Percentiles rank a stretch among this genome's conserved stretches.
Conservation (phyloP, 805 yeast genomes). For the Candida corydali region DNA sequence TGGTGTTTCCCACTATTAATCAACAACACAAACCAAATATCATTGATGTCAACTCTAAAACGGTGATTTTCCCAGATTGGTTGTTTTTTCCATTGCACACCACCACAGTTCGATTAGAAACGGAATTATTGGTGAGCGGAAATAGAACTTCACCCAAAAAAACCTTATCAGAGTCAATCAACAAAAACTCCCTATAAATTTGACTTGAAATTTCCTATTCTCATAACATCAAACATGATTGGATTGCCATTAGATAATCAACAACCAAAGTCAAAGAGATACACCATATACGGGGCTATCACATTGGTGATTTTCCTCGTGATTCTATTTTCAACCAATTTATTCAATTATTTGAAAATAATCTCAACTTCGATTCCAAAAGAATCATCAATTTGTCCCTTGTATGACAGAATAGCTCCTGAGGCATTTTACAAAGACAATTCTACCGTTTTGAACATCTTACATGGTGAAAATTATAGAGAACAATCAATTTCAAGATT, state of each 20-base stretch:
- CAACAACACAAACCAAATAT: no score
- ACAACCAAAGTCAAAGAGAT: conserved; percentile 5
- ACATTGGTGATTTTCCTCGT: conserved; percentile 13
- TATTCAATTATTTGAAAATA: conserved; percentile 16
- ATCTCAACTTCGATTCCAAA: conserved; percentile 9
- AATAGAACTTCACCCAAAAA: neutral
- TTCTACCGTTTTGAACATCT: conserved; percentile 24
- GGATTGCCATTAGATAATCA: conserved; percentile 13
- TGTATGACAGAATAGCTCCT: conserved; percentile 20
- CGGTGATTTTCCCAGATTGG: no score
- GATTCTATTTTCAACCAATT: conserved; percentile 15
- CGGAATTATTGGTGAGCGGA: neutral
- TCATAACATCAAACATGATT: conserved; percentile 8
- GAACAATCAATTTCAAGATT: conserved; percentile 39
- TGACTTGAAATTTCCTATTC: neutral
- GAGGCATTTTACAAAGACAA: conserved; percentile 26
- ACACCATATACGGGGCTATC: conserved; percentile 8
- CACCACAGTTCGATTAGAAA: no score
- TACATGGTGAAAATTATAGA: conserved; percentile 23
- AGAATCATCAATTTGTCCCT: conserved; percentile 19
- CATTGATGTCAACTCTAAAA: no score
- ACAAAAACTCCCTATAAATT: no score
- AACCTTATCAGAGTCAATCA: neutral
- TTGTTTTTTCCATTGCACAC: no score
- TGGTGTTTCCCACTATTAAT: no score